These are phyloP conservation scores for Amborella trichopoda DNA, from an alignment of 164 flowering plant genomes.

Conservation along the genomic window DNA sequence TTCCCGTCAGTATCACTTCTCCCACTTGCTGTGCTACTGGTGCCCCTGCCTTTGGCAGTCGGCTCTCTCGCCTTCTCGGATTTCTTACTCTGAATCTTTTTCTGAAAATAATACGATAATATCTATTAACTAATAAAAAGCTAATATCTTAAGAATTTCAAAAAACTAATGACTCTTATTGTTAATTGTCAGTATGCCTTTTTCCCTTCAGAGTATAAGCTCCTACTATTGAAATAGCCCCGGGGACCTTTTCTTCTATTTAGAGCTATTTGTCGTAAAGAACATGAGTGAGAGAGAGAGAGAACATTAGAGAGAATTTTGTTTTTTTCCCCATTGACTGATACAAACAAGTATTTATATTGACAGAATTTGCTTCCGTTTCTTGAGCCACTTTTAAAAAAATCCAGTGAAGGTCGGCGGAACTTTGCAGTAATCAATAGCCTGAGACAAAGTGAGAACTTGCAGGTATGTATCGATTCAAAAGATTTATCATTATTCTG, in stretches of 20 bases:
- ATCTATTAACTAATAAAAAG: no score
- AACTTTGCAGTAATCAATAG: conserved; percentile 86
- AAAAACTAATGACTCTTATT: no score
- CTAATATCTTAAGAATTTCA: no score
- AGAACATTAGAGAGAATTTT: background rate
- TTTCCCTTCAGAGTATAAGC: no score
- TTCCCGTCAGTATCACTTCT: conserved; percentile 86
- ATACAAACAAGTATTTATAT: background rate
- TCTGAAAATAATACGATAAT: no score
- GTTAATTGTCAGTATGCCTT: no score
- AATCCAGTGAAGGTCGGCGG: conserved; percentile 79
- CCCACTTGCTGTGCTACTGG: conserved; percentile 74
- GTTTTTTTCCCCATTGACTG: no score
- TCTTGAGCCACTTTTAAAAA: conserved; percentile 86
- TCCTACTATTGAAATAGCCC: no score
- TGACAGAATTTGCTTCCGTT: conserved; percentile 88
- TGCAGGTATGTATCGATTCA: conserved; percentile 50
- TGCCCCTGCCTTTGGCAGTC: conserved; percentile 45
- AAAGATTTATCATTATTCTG: background rate
- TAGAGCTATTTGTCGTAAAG: no score
- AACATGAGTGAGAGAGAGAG: background rate
- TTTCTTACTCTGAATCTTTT: no score
- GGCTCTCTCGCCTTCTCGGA: conserved; percentile 91
- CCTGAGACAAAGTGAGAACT: conserved; percentile 78
- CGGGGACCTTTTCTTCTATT: no score